Base-by-base conservation (phyloP, 2,329 filamentous ascomycete genomes). In the Fusarium albosuccineum region DNA sequence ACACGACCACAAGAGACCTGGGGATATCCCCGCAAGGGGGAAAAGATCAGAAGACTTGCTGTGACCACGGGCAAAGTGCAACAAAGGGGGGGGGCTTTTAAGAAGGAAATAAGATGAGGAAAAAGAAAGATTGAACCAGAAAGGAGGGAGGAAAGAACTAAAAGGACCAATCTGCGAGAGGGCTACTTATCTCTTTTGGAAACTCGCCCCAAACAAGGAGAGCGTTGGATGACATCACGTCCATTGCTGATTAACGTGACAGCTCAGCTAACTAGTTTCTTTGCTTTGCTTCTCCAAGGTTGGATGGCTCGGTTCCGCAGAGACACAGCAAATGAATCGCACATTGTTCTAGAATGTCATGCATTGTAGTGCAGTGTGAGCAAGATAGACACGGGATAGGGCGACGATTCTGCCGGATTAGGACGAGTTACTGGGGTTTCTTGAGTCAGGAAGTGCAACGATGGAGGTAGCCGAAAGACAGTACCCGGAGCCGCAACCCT, bases 11-110 rank as follows among this genome's bases (percentile, higher is more conserved):
- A 27, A 61, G 37, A 54, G 48, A 40, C 57, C 56, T 65, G 57
- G 60, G 60, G 34, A 53, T 46, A 57, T 57, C 64, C 67, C 67
- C 67, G 60, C 70, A 63, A 58, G 39, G 46, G 58, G 62, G 51
- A 33, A 46, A 26, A 54, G 70, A 71, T 72, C 70, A 72, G 66
- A 70, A 68, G 70, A 71, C 70, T 64, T n/a, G 13, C 34, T 49
- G 45, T 33, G 45, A 27, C 45, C n/a, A 13, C 17, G 36, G 27
- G 62, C 40, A 33, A 55, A 50, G 22, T 54, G 52, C 49, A 22
- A 44, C 54, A 70, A 72, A 51, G 54, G 69, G 48, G 62, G 52
- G 59, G 50, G 60, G 39, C 11, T 33, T 33, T 26, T 33, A 27
- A 49, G 40, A 37, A 51, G 46, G 48, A 51, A 29, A 49, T 8